Percentiles rank a stretch among this genome's conserved stretches.
phyloP scores from a whole-genome alignment of 495 filamentous ascomycete genomes.

The Xeromyces bisporus region DNA sequence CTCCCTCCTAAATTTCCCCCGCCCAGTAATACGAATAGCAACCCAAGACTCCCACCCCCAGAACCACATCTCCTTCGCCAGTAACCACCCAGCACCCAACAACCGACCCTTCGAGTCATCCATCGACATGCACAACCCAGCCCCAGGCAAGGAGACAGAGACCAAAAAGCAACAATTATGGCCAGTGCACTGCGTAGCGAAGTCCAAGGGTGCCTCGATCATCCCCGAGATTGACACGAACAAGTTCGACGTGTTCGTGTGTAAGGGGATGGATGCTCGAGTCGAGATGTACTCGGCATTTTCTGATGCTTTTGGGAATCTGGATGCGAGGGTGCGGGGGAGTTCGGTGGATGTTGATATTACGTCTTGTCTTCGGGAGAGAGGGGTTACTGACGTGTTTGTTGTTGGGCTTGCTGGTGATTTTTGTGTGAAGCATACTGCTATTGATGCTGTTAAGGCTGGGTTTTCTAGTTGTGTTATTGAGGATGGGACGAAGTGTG shows the following conservation, averaged over 20 bases:
- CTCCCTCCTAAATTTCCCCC: constrained; percentile 48
- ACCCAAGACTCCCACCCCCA: constrained; percentile 82
- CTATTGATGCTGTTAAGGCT: constrained; percentile 54
- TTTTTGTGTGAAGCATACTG: constrained; percentile 74
- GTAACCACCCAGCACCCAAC: constrained; percentile 49
- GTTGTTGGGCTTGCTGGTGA: constrained; percentile 75
- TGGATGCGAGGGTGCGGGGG: constrained; percentile 18
- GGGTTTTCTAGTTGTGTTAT: constrained; percentile 67
- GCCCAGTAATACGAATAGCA: constrained; percentile 54
- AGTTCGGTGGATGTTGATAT: constrained; percentile 43
- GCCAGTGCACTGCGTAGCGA: constrained; percentile 78
- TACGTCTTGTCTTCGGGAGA: constrained; percentile 33
- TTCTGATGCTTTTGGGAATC: constrained; percentile 50
- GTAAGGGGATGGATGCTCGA: constrained; percentile 56
- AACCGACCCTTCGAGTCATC: constrained; percentile 49
- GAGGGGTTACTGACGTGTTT: constrained; percentile 57
- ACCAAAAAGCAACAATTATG: constrained; percentile 56
- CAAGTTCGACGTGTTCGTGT: constrained; percentile 44
- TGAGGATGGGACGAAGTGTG: constrained; percentile 58
- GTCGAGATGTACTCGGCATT: constrained; percentile 93
- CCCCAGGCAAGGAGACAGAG: constrained; percentile 37
- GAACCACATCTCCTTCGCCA: constrained; percentile 79
- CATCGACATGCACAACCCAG: constrained; percentile 50
- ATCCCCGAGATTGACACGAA: constrained; percentile 51
- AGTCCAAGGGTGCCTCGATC: constrained; percentile 54